A percentile compares a stretch with the other conserved stretches of the same genome.
phyloP scores from a whole-genome alignment of 805 yeast genomes.

The Saturnispora sanitii region DNA sequence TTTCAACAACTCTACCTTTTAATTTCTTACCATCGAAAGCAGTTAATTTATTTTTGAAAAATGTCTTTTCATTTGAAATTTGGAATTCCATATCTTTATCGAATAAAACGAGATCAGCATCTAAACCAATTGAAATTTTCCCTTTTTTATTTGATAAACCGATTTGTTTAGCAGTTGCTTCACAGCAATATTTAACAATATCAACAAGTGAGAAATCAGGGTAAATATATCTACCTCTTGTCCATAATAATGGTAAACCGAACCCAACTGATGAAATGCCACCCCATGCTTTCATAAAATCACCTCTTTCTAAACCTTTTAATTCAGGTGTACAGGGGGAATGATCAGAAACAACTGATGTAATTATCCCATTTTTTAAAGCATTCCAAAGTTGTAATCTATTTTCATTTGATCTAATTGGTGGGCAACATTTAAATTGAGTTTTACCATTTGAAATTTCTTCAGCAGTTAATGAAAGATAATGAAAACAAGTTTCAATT shows the following conservation, averaged over 20 bases:
- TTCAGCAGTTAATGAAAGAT: conserved; percentile 70
- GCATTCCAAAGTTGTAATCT: conserved; percentile 73
- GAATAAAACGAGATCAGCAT: conserved; percentile 82
- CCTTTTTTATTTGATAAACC: conserved; percentile 74
- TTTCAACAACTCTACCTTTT: conserved; percentile 68
- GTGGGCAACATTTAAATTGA: conserved; percentile 91
- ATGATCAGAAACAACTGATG: conserved; percentile 89
- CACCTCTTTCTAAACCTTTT: conserved; percentile 73
- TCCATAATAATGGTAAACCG: conserved; percentile 73
- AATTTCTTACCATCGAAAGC: conserved; percentile 70
- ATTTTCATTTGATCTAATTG: conserved; percentile 71
- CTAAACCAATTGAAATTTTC: conserved; percentile 57
- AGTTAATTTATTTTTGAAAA: conserved; percentile 79
- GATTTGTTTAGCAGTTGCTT: conserved; percentile 77
- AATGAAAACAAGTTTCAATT: conserved; percentile 94
- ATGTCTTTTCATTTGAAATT: conserved; percentile 46
- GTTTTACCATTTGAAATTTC: conserved; percentile 68
- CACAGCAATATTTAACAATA: conserved; percentile 70
- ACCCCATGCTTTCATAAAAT: conserved; percentile 92
- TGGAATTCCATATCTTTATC: conserved; percentile 48
- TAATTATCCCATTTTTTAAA: conserved; percentile 50
- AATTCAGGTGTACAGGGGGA: conserved; percentile 93
- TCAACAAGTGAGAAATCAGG: conserved; percentile 33
- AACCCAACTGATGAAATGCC: conserved; percentile 91
- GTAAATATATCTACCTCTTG: conserved; percentile 48